These are phyloP conservation scores for Jackrogersella multiformis DNA, from an alignment of 495 filamentous ascomycete species.

Conservation along the genomic window DNA sequence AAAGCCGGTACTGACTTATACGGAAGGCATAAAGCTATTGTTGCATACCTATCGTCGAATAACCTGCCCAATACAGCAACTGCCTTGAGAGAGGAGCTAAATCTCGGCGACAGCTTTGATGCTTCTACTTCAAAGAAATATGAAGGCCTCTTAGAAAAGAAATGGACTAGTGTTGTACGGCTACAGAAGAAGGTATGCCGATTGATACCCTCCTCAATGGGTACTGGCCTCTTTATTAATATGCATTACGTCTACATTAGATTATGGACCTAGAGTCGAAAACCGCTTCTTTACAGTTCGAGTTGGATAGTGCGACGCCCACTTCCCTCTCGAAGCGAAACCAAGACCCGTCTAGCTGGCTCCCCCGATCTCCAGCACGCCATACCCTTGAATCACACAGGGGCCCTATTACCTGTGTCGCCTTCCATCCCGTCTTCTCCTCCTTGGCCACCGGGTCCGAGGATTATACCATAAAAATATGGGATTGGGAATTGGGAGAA, in stretches of 20 bases:
- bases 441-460: conserved; percentile 93
- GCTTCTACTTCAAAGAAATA: conserved; percentile 84
- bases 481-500: conserved; percentile 98
- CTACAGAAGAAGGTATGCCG: conserved; percentile 84
- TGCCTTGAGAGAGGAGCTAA: conserved; percentile 71
- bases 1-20: conserved; percentile 6
- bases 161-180: conserved; percentile 92
- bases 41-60: conserved; percentile 83
- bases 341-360: conserved; percentile 86
- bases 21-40: conserved; percentile 84
- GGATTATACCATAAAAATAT: conserved; percentile 89
- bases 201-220: neutral
- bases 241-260: conserved; percentile 56
- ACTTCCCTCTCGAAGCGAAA: conserved; percentile 80
- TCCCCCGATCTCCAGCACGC: conserved; percentile 80
- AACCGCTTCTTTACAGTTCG: conserved; percentile 74
- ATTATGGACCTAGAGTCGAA: conserved; percentile 93
- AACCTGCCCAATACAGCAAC: conserved; percentile 72
- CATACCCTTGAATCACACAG: conserved; percentile 89
- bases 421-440: conserved; percentile 94
- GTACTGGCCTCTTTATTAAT: conserved; percentile 21
- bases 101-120: conserved; percentile 75
- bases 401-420: conserved; percentile 82
- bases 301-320: conserved; percentile 86
- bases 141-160: conserved; percentile 89